Percentiles rank a stretch among this genome's conserved stretches.
phyloP scores from a whole-genome alignment of 257 asterid genomes.

The Fraxinus pennsylvanica region DNA sequence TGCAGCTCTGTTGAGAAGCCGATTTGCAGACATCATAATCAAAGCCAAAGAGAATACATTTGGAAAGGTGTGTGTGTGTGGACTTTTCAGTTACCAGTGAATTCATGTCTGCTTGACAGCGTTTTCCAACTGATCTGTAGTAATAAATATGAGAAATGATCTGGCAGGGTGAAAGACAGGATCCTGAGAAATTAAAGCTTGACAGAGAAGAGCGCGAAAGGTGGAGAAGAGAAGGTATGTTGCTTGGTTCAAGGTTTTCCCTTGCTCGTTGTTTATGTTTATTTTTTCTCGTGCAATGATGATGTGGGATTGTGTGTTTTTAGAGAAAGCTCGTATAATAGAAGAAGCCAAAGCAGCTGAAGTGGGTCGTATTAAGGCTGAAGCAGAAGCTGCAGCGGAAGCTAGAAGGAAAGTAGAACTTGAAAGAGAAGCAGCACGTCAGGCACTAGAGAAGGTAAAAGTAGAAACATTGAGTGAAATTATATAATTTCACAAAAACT shows the following conservation, averaged over 20 bases:
- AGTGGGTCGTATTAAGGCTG: constrained; percentile 60
- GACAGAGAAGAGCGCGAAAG: constrained; percentile 71
- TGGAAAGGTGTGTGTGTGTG: constrained; percentile 52
- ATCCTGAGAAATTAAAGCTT: constrained; percentile 57
- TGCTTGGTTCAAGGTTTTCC: neutral
- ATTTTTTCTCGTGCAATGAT: neutral
- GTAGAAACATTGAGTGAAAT: neutral
- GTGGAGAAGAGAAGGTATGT: constrained; percentile 64
- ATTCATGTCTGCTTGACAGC: constrained; percentile 14
- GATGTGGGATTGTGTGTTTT: neutral
- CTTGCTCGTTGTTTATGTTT: neutral
- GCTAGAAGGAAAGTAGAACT: constrained; percentile 60
- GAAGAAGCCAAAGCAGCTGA: constrained; percentile 82
- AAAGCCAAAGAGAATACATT: constrained; percentile 70
- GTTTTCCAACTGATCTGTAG: neutral
- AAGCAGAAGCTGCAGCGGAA: constrained; percentile 69
- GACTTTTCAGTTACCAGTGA: constrained; percentile 12
- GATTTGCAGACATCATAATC: constrained; percentile 72
- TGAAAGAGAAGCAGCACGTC: constrained; percentile 86
- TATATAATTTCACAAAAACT: neutral
- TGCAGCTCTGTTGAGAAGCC: constrained; percentile 72
- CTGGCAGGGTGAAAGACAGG: constrained; percentile 56
- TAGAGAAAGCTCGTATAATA: constrained; percentile 74
- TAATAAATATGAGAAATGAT: constrained; percentile 12
- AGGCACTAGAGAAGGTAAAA: constrained; percentile 68